A percentile compares a stretch with the other conserved stretches of the same genome.
Evolutionary conservation across 2,329 filamentous ascomycete genomes (phyloP).

Genomic region (Pseudopithomyces chartarum): DNA sequence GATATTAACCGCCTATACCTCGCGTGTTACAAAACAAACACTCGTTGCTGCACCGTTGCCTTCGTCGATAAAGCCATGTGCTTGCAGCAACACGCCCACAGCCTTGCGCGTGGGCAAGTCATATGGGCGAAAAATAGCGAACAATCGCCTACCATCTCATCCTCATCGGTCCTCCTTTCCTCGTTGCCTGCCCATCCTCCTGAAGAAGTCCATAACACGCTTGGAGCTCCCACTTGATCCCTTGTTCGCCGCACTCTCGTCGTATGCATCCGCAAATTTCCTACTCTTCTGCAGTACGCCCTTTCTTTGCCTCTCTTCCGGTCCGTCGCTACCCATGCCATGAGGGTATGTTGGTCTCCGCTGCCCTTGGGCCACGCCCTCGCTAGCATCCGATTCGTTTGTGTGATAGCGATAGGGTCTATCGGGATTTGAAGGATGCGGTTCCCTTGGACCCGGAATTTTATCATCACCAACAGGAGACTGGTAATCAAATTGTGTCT

Average conservation of each 20-base stretch:
- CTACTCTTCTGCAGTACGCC: conserved; percentile 83
- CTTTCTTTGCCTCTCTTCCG: conserved; percentile 27
- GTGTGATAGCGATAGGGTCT: conserved; percentile 34
- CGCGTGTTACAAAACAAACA: neutral
- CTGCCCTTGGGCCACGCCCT: conserved; percentile 26
- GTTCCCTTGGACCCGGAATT: conserved; percentile 38
- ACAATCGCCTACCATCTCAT: neutral
- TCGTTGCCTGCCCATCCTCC: conserved; percentile 79
- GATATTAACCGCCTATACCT: conserved; percentile 1
- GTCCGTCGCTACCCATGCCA: conserved; percentile 42
- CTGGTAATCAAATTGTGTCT: conserved; percentile 42
- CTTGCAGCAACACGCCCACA: neutral
- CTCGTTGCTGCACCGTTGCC: too few species aligned
- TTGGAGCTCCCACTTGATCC: conserved; percentile 71
- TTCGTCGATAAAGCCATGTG: neutral
- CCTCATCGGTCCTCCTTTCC: conserved; percentile 30
- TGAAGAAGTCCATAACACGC: conserved; percentile 98
- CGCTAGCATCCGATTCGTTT: conserved; percentile 44
- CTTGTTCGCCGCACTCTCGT: conserved; percentile 55
- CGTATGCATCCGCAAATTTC: conserved; percentile 85
- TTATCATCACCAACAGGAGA: conserved; percentile 41
- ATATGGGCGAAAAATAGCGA: neutral
- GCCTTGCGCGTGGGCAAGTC: neutral
- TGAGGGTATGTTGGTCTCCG: conserved; percentile 47
- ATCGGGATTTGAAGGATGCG: conserved; percentile 34